Percentiles rank a stretch among this genome's conserved stretches.
Conservation (phyloP, 2,329 filamentous ascomycete species). For the Juglanconis juglandina region DNA sequence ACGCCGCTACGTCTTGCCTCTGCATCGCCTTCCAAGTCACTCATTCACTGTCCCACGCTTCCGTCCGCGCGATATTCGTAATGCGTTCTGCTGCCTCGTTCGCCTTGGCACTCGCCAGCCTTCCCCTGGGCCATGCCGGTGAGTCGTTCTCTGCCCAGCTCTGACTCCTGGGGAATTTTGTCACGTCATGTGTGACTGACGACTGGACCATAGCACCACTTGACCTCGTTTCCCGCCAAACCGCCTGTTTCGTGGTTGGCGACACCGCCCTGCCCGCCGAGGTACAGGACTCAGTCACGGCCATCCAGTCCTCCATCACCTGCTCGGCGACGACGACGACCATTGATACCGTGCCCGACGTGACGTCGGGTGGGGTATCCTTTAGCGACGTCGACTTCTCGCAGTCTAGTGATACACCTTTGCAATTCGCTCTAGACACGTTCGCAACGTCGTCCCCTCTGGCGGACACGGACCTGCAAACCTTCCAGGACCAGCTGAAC, state of each 20-base stretch:
- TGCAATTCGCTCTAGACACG: conserved; percentile 50
- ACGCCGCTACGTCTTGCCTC: conserved; percentile 4
- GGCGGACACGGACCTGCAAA: conserved; percentile 44
- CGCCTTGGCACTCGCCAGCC: conserved; percentile 9
- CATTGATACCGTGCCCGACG: conserved; percentile 53
- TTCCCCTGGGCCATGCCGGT: conserved; percentile 4
- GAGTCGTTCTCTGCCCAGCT: neutral
- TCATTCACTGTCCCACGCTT: too few relatives aligned
- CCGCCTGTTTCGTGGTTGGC: conserved; percentile 55
- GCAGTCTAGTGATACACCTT: conserved; percentile 41
- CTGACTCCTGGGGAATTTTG: too few relatives aligned
- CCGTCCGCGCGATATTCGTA: neutral
- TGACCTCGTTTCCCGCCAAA: conserved; percentile 25
- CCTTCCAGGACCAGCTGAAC: conserved; percentile 52
- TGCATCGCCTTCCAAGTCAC: neutral
- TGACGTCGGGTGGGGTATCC: conserved; percentile 45
- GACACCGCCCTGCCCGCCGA: conserved; percentile 48
- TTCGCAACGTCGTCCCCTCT: conserved; percentile 52
- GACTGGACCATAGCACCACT: conserved; percentile 7
- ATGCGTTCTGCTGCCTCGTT: conserved; percentile 10
- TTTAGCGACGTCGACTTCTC: conserved; percentile 58
- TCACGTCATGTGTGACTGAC: neutral
- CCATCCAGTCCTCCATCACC: conserved; percentile 43
- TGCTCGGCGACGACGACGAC: conserved; percentile 47
- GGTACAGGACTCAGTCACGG: conserved; percentile 38